Percentiles rank a stretch among this genome's conserved stretches.
phyloP scores from a whole-genome alignment of 495 filamentous ascomycete genomes.

The Penicillium parvum region DNA sequence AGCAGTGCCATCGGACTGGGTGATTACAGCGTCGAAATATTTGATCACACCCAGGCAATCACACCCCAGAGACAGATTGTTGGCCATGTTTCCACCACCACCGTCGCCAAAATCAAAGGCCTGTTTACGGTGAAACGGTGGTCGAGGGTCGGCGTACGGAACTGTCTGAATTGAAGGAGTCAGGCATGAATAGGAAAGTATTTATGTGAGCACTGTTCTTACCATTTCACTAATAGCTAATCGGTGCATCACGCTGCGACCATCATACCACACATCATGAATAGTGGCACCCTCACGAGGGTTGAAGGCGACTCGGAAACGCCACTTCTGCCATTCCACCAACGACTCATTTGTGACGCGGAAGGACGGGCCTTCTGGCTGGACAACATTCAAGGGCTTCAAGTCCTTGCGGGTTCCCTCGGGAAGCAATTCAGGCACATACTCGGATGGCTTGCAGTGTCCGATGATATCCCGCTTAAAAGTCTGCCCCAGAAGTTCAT shows the following conservation, averaged over 20 bases:
- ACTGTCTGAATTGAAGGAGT: conserved; percentile 46
- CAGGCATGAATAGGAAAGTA: not conserved
- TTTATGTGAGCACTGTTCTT: conserved; percentile 4
- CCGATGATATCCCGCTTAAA: conserved; percentile 49
- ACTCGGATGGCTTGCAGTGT: conserved; percentile 55
- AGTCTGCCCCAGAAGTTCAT: conserved; percentile 34
- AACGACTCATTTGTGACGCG: conserved; percentile 46
- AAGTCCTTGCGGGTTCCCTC: conserved; percentile 59
- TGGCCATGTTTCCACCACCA: conserved; percentile 64
- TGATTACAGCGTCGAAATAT: conserved; percentile 59
- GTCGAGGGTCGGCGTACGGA: conserved; percentile 59
- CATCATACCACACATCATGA: conserved; percentile 69
- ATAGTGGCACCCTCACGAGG: conserved; percentile 65
- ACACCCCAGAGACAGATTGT: conserved; percentile 66
- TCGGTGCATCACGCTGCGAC: conserved; percentile 67
- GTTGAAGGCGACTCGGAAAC: conserved; percentile 64
- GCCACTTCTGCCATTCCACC: conserved; percentile 67
- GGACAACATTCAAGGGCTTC: conserved; percentile 73
- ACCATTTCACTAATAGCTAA: conserved; percentile 70
- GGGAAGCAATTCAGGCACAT: conserved; percentile 60
- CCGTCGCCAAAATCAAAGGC: conserved; percentile 72
- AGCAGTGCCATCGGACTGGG: conserved; percentile 51
- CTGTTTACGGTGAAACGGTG: conserved; percentile 65
- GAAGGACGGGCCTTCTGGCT: conserved; percentile 80
- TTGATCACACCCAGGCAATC: conserved; percentile 67